A percentile compares a stretch with the other conserved stretches of the same genome.
Conservation (phyloP, 2,329 filamentous ascomycete genomes). For the Scedosporium apiospermum region DNA sequence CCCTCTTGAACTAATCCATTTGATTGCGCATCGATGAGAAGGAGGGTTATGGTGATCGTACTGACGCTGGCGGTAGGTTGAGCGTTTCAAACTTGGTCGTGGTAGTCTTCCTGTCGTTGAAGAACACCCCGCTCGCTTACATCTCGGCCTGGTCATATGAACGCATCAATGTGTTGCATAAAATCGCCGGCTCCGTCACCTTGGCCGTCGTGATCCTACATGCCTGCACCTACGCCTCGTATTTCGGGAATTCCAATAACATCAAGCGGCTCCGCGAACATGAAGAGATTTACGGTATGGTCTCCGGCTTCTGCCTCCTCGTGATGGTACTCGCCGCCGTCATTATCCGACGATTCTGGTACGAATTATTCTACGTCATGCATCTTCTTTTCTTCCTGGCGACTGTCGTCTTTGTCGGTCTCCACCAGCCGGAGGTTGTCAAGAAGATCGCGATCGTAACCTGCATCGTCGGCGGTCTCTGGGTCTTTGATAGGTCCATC, state of each 20-base stretch:
- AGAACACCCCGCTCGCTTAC: conserved; percentile 47
- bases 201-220: conserved; percentile 37
- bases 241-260: conserved; percentile 24
- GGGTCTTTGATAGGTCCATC: conserved; percentile 40
- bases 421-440: conserved; percentile 40
- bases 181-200: conserved; percentile 39
- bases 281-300: conserved; percentile 37
- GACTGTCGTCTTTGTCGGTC: conserved; percentile 34
- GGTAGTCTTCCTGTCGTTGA: conserved; percentile 44
- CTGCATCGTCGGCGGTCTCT: conserved; percentile 33
- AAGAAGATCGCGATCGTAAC: conserved; percentile 32
- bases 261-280: conserved; percentile 22
- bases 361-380: conserved; percentile 46
- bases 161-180: conserved; percentile 47
- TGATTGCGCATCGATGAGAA: background rate
- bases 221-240: conserved; percentile 29
- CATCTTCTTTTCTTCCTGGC: conserved; percentile 41
- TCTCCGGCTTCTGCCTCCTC: conserved; percentile 36
- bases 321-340: conserved; percentile 32
- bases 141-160: conserved; percentile 48
- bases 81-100: conserved; percentile 36
- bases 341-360: conserved; percentile 35
- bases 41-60: background rate
- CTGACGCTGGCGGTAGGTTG: conserved; percentile 20
- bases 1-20: background rate